phyloP scores from a whole-genome alignment of 176 grass and related monocot genomes.

The Cenchrus americanus region DNA sequence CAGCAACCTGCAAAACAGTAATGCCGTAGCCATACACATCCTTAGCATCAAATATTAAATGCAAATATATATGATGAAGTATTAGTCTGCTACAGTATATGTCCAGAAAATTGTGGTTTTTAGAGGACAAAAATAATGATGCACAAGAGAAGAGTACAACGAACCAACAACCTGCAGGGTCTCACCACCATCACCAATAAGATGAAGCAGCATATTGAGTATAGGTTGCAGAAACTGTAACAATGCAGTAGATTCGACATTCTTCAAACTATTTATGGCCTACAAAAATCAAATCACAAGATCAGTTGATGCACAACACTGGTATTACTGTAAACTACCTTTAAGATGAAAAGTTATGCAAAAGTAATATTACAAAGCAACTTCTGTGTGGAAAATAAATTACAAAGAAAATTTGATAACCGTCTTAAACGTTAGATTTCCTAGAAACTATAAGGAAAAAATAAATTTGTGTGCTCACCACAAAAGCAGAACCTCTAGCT shows the following conservation, averaged over 20 bases:
- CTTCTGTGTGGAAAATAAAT: not conserved
- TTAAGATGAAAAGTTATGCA: conserved; percentile 16
- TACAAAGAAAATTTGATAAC: not conserved
- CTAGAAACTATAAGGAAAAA: not conserved
- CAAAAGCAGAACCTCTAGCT: conserved; percentile 28
- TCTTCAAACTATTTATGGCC: conserved; percentile 99
- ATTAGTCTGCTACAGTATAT: conserved; percentile 11
- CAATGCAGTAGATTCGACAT: conserved; percentile 87
- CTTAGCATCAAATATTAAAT: conserved; percentile 33
- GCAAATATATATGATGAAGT: conserved; percentile 31
- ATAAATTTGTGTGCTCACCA: conserved; percentile 17
- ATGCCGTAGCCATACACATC: not conserved
- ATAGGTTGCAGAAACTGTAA: conserved; percentile 97
- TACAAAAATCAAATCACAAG: conserved; percentile 41
- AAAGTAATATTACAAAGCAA: conserved; percentile 14
- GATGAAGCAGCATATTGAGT: conserved; percentile 98
- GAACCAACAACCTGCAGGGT: conserved; percentile 87
- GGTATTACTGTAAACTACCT: conserved; percentile 23
- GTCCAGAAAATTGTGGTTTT: not conserved
- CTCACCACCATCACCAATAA: conserved; percentile 99
- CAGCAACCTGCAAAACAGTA: conserved; percentile 74
- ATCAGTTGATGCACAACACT: conserved; percentile 13
- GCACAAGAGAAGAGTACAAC: conserved; percentile 41
- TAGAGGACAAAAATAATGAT: conserved; percentile 22
- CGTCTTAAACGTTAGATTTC: not conserved